Evolutionary conservation across 495 filamentous ascomycete genomes (phyloP).

Genomic region (Podospora anserina): DNA sequence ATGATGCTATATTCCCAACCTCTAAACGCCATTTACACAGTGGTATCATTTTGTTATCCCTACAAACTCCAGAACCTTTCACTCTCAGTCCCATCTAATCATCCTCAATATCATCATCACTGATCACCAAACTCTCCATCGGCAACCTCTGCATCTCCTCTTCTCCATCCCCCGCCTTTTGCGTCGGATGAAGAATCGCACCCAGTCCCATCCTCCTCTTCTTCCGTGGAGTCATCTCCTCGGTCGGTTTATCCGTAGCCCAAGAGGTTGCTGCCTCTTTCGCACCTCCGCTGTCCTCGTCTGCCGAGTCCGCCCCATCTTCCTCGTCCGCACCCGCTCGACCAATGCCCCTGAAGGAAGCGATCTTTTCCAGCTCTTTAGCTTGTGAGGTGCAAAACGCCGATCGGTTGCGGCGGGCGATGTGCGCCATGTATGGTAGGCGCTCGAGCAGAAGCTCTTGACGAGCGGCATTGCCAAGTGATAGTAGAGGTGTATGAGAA

Average conservation of each 20-base stretch:
- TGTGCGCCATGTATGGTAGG: conserved; percentile 76
- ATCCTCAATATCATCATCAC: conserved; percentile 97
- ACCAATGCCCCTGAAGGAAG: conserved; percentile 58
- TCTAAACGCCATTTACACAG: neutral
- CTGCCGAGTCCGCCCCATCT: conserved; percentile 46
- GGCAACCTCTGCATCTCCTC: conserved; percentile 37
- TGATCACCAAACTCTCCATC: conserved; percentile 68
- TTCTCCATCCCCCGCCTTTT: conserved; percentile 18
- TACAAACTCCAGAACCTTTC: neutral
- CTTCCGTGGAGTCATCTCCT: conserved; percentile 43
- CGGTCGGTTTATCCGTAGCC: conserved; percentile 56
- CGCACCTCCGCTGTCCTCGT: conserved; percentile 29
- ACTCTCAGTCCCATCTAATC: conserved; percentile 36
- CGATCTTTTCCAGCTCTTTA: conserved; percentile 65
- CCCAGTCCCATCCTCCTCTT: conserved; percentile 31
- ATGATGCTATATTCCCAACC: neutral
- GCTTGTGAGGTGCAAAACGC: conserved; percentile 27
- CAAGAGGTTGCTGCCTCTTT: conserved; percentile 43
- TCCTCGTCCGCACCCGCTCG: conserved; percentile 33
- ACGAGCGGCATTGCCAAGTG: conserved; percentile 59
- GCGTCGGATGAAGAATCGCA: conserved; percentile 28
- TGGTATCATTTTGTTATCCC: neutral
- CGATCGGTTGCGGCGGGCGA: conserved; percentile 45
- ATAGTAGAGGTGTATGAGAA: conserved; percentile 34
- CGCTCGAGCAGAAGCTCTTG: conserved; percentile 75